Percentiles rank a stretch among this genome's conserved stretches.
Conservation (phyloP, 257 asterid species). For the Petrea volubilis region DNA sequence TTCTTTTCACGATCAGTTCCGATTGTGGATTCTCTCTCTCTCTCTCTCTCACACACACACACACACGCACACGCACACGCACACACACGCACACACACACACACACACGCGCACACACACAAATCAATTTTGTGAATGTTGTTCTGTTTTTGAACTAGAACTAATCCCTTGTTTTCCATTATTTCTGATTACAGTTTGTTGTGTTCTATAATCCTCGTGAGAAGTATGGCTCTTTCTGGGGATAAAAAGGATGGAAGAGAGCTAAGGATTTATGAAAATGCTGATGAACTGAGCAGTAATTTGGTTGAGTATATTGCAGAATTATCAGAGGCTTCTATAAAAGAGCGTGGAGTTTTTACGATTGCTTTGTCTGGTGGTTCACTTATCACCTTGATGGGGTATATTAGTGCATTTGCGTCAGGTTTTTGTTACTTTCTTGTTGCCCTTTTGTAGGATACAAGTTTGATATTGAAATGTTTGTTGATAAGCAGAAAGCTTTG, state of each 20-base stretch:
- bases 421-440: neutral
- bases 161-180: neutral
- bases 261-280: constrained; percentile 65
- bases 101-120: no score
- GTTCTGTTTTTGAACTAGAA: constrained; percentile 20
- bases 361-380: constrained; percentile 96
- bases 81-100: no score
- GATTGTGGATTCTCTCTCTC: constrained; percentile 20
- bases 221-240: constrained; percentile 66
- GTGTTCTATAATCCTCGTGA: constrained; percentile 28
- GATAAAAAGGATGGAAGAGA: constrained; percentile 60
- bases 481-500: constrained; percentile 70
- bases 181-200: constrained; percentile 20
- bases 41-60: no score
- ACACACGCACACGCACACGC: no score
- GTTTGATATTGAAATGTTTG: constrained; percentile 1
- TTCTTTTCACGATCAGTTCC: constrained; percentile 13
- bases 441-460: neutral
- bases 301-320: constrained; percentile 92
- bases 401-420: constrained; percentile 22
- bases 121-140: constrained; percentile 17
- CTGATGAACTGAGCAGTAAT: constrained; percentile 63
- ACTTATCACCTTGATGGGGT: constrained; percentile 78
- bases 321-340: constrained; percentile 80
- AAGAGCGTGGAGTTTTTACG: constrained; percentile 81